Percentiles rank a stretch among this genome's conserved stretches.
These are phyloP conservation scores for Eragrostis nindensis DNA, from an alignment of 176 grass and related monocot species.

Conservation along the genomic window DNA sequence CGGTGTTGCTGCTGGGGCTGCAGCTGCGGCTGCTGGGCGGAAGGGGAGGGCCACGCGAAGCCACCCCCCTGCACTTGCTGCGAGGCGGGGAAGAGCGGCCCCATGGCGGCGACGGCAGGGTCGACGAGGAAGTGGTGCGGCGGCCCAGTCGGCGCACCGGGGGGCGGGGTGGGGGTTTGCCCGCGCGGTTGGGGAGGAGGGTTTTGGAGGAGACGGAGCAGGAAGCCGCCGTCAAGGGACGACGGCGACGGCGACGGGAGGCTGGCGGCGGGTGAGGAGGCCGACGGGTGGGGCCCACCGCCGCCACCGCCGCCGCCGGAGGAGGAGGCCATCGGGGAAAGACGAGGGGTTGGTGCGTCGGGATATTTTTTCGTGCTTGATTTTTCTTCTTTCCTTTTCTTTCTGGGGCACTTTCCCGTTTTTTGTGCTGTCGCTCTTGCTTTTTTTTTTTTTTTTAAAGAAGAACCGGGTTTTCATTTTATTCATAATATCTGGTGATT, in stretches of 20 bases:
- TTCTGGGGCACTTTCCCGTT: not conserved
- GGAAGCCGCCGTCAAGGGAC: conserved; percentile 61
- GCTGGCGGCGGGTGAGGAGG: conserved; percentile 9
- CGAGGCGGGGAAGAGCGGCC: conserved; percentile 29
- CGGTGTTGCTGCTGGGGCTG: conserved; percentile 25
- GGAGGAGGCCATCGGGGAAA: conserved; percentile 35
- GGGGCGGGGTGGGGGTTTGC: conserved; percentile 1
- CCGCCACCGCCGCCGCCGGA: conserved; percentile 9
- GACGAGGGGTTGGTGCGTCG: not conserved
- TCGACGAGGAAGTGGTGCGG: conserved; percentile 39
- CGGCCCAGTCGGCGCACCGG: not conserved
- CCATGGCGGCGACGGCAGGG: conserved; percentile 61
- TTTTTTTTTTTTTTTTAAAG: no score
- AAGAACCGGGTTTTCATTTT: no score
- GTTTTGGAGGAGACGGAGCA: conserved; percentile 73
- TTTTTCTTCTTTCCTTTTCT: not conserved
- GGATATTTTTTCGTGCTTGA: not conserved
- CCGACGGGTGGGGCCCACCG: not conserved
- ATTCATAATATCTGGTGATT: no score
- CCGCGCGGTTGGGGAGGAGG: conserved; percentile 36
- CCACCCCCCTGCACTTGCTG: conserved; percentile 22
- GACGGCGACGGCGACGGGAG: conserved; percentile 4
- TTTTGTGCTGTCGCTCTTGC: not conserved
- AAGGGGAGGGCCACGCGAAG: conserved; percentile 44
- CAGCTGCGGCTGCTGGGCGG: conserved; percentile 9